Evolutionary conservation across 2,329 filamentous ascomycete species (phyloP).

Genomic region (Curvularia verruculosa): DNA sequence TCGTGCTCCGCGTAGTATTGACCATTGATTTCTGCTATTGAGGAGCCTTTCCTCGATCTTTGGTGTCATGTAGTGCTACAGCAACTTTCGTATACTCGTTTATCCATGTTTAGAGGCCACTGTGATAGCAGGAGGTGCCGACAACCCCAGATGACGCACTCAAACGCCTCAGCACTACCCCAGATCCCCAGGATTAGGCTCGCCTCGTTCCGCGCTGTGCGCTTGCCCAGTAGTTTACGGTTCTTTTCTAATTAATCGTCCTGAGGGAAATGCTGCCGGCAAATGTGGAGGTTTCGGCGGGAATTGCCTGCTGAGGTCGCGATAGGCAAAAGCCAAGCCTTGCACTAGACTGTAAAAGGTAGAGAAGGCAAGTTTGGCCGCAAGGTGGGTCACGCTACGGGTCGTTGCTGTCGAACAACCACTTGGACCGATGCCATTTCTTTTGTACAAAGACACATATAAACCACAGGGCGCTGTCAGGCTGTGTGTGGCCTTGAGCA

Average conservation of each 20-base stretch:
- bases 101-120: slow-evolving; percentile 14
- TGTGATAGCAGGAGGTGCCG: slow-evolving; percentile 13
- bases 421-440: slow-evolving; percentile 7
- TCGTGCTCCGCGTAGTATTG: slow-evolving; percentile 3
- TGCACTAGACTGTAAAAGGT: neutral
- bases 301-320: slow-evolving; percentile 10
- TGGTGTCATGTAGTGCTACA: neutral
- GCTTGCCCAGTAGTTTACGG: slow-evolving; percentile 11
- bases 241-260: slow-evolving; percentile 12
- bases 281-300: slow-evolving; percentile 15
- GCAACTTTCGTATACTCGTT: neutral
- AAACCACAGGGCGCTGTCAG: neutral
- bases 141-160: slow-evolving; percentile 17
- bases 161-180: slow-evolving; percentile 18
- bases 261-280: slow-evolving; percentile 10
- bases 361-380: slow-evolving; percentile 12
- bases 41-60: neutral
- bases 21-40: slow-evolving; percentile 5
- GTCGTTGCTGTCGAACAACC: neutral
- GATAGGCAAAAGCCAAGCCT: neutral
- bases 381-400: slow-evolving; percentile 3
- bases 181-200: slow-evolving; percentile 26
- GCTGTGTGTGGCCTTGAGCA: neutral
- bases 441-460: neutral
- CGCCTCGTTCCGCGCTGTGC: slow-evolving; percentile 31